Percentiles rank a stretch among this genome's conserved stretches.
Conservation (phyloP, 164 flowering plant genomes). For the Vitis cinerea region DNA sequence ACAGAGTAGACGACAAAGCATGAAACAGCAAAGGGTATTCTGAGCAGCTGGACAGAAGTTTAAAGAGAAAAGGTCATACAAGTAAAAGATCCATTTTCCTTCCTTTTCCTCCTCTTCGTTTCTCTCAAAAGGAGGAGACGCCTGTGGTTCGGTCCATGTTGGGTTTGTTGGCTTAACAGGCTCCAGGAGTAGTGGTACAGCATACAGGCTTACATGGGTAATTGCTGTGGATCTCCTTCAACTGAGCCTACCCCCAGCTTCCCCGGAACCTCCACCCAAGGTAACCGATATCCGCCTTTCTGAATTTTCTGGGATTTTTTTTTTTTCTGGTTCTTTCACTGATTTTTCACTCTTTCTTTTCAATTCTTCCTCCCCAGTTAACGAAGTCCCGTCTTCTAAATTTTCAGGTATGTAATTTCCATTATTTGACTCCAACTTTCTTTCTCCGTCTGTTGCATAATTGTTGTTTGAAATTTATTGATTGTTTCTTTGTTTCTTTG, state of each 20-base stretch:
- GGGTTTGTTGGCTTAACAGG: no score
- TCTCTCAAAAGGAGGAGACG: no score
- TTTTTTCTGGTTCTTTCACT: background rate
- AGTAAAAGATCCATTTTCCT: no score
- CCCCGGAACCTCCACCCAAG: constrained; percentile 13
- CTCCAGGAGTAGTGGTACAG: background rate
- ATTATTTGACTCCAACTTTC: background rate
- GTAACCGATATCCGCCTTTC: constrained; percentile 2
- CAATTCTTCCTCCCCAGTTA: background rate
- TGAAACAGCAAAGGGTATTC: no score
- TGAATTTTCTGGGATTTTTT: background rate
- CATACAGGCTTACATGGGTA: constrained; percentile 18
- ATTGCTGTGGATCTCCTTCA: constrained; percentile 17
- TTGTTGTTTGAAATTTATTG: background rate
- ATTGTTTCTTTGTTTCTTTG: background rate
- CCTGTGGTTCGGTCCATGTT: no score
- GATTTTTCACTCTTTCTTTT: background rate
- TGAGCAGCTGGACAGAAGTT: no score
- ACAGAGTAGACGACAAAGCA: no score
- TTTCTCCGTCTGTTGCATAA: background rate
- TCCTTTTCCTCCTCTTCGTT: no score
- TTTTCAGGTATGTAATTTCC: background rate
- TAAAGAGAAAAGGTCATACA: no score
- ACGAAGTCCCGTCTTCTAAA: background rate
- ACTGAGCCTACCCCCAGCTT: background rate